Evolutionary conservation across 2,329 filamentous ascomycete species (phyloP).

Genomic region (Byssochlamys sp.): DNA sequence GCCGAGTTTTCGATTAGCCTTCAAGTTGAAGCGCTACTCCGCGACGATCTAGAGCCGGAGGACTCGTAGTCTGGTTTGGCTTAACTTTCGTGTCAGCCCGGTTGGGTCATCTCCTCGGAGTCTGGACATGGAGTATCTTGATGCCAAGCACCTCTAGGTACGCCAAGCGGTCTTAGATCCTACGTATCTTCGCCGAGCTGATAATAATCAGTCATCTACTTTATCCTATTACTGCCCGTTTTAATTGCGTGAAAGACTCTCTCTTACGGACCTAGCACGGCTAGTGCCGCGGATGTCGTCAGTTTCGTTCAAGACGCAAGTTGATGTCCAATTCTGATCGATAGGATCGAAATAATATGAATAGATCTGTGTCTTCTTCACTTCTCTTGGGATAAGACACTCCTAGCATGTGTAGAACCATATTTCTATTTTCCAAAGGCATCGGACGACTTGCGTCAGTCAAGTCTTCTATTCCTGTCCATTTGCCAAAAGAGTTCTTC

Average conservation of each 20-base stretch:
- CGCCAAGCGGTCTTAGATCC: not conserved
- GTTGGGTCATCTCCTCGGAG: not conserved
- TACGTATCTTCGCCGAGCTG: too few species aligned
- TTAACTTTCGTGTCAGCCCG: not conserved
- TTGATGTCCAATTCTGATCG: too few species aligned
- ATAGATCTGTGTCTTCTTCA: too few species aligned
- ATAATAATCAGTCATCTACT: too few species aligned
- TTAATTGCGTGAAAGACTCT: too few species aligned
- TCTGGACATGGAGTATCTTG: not conserved
- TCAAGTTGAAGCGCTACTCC: not conserved
- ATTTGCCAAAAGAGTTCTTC: constrained; percentile 32
- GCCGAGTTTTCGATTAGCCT: not conserved
- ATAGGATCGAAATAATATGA: too few species aligned
- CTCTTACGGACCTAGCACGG: too few species aligned
- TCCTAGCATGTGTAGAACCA: too few species aligned
- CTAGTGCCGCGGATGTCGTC: too few species aligned
- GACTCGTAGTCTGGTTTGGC: not conserved
- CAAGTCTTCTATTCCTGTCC: constrained; percentile 22
- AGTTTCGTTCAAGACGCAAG: too few species aligned
- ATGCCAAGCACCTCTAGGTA: not conserved
- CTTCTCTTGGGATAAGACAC: too few species aligned
- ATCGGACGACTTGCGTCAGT: not conserved
- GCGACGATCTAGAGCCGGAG: not conserved
- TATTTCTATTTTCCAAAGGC: not conserved
- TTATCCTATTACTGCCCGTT: too few species aligned